Percentiles rank a stretch among this genome's conserved stretches.
Evolutionary conservation across 768 basidiomycete genomes (phyloP).

Genomic region (Mycena albidolilacea): DNA sequence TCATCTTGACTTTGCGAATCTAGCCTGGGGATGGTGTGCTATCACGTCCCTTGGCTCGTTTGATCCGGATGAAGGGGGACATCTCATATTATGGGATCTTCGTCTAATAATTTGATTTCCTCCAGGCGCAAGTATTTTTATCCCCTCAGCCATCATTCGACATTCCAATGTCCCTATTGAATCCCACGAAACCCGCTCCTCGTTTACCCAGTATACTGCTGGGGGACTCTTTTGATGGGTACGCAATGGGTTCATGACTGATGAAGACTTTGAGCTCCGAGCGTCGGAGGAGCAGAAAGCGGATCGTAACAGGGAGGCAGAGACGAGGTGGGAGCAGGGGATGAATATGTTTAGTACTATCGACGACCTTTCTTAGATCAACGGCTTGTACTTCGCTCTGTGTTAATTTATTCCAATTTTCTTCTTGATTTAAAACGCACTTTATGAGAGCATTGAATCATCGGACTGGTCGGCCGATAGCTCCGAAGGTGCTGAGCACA

Average conservation of each 20-base stretch:
- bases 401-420: no score
- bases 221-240: background rate
- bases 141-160: background rate
- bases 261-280: background rate
- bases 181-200: background rate
- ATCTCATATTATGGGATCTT: background rate
- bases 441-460: no score
- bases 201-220: background rate
- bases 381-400: no score
- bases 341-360: background rate
- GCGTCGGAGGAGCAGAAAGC: background rate
- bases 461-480: no score
- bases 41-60: background rate
- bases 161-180: background rate
- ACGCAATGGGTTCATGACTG: background rate
- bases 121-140: background rate
- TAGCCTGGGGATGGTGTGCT: background rate
- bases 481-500: no score
- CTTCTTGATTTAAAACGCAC: no score
- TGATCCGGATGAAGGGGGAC: background rate
- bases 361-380: background rate
- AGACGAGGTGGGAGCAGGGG: background rate
- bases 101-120: background rate
- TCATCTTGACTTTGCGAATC: background rate
- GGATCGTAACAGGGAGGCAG: background rate